Evolutionary conservation across 2,329 filamentous ascomycete genomes (phyloP), one percentile per base, ranked within the genome.

Genomic region (Aspergillus ruber): DNA sequence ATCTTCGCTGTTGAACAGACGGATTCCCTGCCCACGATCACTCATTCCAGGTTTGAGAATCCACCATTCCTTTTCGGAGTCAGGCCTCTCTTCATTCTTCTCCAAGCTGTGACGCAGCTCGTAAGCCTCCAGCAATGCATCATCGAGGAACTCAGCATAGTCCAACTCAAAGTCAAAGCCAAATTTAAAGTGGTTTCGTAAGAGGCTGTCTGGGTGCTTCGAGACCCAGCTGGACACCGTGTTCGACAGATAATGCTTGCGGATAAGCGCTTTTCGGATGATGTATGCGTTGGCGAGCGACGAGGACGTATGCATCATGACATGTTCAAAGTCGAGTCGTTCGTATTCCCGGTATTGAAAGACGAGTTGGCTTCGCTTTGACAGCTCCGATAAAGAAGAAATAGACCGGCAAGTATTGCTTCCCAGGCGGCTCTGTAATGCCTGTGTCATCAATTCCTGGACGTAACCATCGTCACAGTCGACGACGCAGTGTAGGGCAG

Each of bases 31-130:
- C 0, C 91, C 93, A 20, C 91, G 81, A 64, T 98, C 93, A 66
- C 89, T 95, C 93, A 98, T 97, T 7, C 91, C 86, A 0, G 93
- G 91, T 70, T 98, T 98, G 50, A 98, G 69, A 56, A 98, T 97
- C 93, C 93, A 98, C 91, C 91, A 98, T 64, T 94, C 83, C 50
- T 79, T 77, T 38, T 78, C 71, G 8, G 67, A 56, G 15, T 79
- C 80, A 52, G 93, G 91, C 33, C 75, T 75, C 21, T 68, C 65
- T 43, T 79, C 80, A 57, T 95, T 95, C 41, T 75, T 76, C 27
- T 80, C 79, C 67, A 94, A 78, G 56, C 86, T 90, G 48, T 88
- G 88, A 17, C 84, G 78, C 44, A 98, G 70, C 61, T 97, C 93
- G 65, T 86, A 97, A 0, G 87, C 86, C 66, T 98, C 93, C 2